These are phyloP conservation scores for Thielaviopsis ethacetica DNA, from an alignment of 2,329 filamentous ascomycete genomes.

Conservation along the genomic window DNA sequence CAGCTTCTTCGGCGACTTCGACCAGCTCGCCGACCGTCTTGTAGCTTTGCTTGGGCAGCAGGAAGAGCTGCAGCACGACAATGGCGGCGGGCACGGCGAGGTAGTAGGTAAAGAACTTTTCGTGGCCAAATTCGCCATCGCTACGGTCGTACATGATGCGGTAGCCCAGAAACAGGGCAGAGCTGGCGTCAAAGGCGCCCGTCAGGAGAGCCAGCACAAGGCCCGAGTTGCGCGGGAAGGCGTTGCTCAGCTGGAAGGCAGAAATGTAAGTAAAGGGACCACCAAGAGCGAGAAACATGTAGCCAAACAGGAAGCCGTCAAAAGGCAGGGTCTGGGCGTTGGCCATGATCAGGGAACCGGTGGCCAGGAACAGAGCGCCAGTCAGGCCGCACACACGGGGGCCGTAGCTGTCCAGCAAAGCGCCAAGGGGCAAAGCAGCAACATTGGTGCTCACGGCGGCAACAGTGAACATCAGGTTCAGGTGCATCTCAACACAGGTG, in stretches of 20 bases:
- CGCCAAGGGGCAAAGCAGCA: conserved; percentile 68
- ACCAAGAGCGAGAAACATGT: conserved; percentile 60
- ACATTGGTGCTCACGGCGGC: conserved; percentile 82
- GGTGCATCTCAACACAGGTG: conserved; percentile 38
- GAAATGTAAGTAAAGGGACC: conserved; percentile 72
- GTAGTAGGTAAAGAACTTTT: conserved; percentile 57
- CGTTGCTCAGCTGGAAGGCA: conserved; percentile 71
- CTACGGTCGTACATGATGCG: conserved; percentile 51
- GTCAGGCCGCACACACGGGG: conserved; percentile 60
- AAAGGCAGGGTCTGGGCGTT: conserved; percentile 48
- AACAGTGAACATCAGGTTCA: conserved; percentile 88
- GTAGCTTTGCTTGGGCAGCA: conserved; percentile 64
- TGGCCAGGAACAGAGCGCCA: conserved; percentile 49
- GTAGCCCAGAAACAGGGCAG: conserved; percentile 61
- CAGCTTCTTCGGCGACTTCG: conserved; percentile 45
- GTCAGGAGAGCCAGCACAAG: conserved; percentile 67
- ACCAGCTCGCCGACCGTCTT: conserved; percentile 76
- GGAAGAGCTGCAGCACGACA: conserved; percentile 44
- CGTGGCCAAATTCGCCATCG: conserved; percentile 37
- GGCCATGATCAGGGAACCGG: conserved; percentile 58
- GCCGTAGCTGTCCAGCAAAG: conserved; percentile 68
- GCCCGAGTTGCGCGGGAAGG: conserved; percentile 61
- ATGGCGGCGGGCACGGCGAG: conserved; percentile 54
- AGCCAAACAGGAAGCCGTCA: conserved; percentile 60
- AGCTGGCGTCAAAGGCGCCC: conserved; percentile 70